Base-by-base conservation (phyloP, 1,284 basidiomycete genomes). In the Cryptococcus hybrid region DNA sequence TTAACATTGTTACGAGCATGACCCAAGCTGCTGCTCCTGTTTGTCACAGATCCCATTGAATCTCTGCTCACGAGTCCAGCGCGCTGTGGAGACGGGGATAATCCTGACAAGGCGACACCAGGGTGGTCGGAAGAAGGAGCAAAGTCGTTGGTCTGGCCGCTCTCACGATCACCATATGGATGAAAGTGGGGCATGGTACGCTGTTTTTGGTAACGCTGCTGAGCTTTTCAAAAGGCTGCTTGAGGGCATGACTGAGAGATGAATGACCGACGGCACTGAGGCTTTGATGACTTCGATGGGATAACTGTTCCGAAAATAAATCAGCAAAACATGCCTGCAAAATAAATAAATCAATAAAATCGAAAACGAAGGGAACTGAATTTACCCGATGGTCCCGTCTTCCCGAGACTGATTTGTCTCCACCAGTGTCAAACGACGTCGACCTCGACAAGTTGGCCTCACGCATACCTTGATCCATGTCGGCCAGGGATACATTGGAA, bases 201-300 rank as follows among this genome's bases (percentile, higher is more conserved):
- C 36, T 62, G 64, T 39, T 62, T 68, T 60, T 55, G 3, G 61
- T 58, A 6, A 60, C 64, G 15, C 60, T 56, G 15, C 62, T 57
- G 3, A 71, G 53, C 46, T 67, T 68, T 52, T 69, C 67, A 39
- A 69, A 66, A 3, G 67, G 64, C 24, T 56, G 61, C 34, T 68
- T 68, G 13, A 69, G 56, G 9, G 60, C 66, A 37, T 67, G 62
- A 3, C 51, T 59, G 18, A 68, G 34, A 3, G 65, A 52, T 7
- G 55, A 48, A 3, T 59, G 60, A 12, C 62, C 62, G 30, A 61
- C 55, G 7, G 61, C 52, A 30, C 63, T 58, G 13, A 69, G 56
- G 46, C 60, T 66, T 3, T 70, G 68, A 38, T 67, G 66, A 40
- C 56, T 52, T 3, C 67, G 64, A 55, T 67, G 66, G 4, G 58